These are phyloP conservation scores for Coemansia sp. DNA, from an alignment of 192 early-diverging fungal species.

Conservation along the genomic window DNA sequence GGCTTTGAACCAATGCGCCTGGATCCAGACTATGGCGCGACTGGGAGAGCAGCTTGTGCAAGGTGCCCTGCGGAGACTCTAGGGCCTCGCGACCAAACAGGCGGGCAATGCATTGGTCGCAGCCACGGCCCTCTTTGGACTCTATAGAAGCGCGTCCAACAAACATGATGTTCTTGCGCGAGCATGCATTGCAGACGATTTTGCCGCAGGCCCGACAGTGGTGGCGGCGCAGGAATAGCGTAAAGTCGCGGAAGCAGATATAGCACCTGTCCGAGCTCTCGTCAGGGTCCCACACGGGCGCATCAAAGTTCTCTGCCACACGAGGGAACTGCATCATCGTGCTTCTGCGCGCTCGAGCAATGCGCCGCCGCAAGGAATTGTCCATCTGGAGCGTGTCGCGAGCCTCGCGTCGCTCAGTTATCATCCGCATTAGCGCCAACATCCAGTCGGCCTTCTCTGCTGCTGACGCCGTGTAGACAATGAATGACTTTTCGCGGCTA, in stretches of 20 bases:
- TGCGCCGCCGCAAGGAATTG: constrained; percentile 40
- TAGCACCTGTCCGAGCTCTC: constrained; percentile 65
- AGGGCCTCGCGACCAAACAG: constrained; percentile 56
- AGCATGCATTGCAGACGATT: constrained; percentile 75
- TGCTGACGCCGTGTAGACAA: constrained; percentile 63
- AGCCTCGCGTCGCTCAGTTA: constrained; percentile 58
- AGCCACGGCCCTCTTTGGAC: constrained; percentile 53
- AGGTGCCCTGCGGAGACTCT: constrained; percentile 47
- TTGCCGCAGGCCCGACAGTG: constrained; percentile 81
- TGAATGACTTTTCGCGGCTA: constrained; percentile 79
- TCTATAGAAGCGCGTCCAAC: constrained; percentile 26
- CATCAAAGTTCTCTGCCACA: constrained; percentile 69
- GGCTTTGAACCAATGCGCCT: constrained; percentile 38
- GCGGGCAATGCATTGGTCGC: constrained; percentile 56
- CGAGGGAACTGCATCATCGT: constrained; percentile 60
- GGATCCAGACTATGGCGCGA: constrained; percentile 54
- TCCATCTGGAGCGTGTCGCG: constrained; percentile 67
- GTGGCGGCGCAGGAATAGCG: constrained; percentile 68
- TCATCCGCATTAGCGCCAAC: constrained; percentile 60
- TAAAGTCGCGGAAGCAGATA: constrained; percentile 73
- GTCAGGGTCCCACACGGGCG: constrained; percentile 76
- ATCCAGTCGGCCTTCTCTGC: constrained; percentile 69
- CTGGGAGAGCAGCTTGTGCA: constrained; percentile 39
- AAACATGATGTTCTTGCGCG: constrained; percentile 61
- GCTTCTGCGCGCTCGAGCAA: constrained; percentile 49